These are phyloP conservation scores for Trichoderma asperellum DNA, from an alignment of 2,329 filamentous ascomycete species.

Conservation along the genomic window DNA sequence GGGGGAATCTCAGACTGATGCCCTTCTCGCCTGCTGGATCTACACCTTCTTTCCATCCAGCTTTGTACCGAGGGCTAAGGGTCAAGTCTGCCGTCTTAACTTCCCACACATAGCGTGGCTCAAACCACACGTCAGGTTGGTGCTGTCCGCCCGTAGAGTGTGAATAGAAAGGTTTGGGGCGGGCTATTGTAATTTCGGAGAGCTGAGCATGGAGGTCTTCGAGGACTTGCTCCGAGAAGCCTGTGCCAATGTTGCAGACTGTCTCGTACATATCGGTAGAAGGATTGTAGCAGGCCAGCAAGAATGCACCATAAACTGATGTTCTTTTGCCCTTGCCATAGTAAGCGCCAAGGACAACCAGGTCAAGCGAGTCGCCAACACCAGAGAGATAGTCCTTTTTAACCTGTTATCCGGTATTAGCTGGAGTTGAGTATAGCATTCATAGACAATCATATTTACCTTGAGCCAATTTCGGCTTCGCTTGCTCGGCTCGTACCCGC, in stretches of 20 bases:
- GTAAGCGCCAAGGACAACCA: constrained; percentile 95
- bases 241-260: constrained; percentile 97
- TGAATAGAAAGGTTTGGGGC: constrained; percentile 90
- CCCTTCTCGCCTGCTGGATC: constrained; percentile 73
- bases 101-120: constrained; percentile 94
- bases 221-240: constrained; percentile 93
- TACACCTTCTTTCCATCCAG: constrained; percentile 81
- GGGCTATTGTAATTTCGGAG: constrained; percentile 78
- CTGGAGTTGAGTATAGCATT: background rate
- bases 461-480: constrained; percentile 98
- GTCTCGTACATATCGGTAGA: constrained; percentile 84
- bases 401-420: constrained; percentile 57
- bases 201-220: constrained; percentile 81
- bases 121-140: constrained; percentile 98
- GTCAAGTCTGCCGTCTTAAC: constrained; percentile 96
- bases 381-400: constrained; percentile 98
- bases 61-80: constrained; percentile 88
- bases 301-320: constrained; percentile 91
- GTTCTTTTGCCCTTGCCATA: constrained; percentile 94
- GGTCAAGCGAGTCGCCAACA: constrained; percentile 91
- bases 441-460: constrained; percentile 50
- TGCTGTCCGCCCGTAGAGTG: constrained; percentile 85
- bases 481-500: constrained; percentile 94
- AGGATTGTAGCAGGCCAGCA: constrained; percentile 91
- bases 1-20: constrained; percentile 85